These are phyloP conservation scores for Aspergillus hortae DNA, from an alignment of 2,329 filamentous ascomycete species.

Conservation along the genomic window DNA sequence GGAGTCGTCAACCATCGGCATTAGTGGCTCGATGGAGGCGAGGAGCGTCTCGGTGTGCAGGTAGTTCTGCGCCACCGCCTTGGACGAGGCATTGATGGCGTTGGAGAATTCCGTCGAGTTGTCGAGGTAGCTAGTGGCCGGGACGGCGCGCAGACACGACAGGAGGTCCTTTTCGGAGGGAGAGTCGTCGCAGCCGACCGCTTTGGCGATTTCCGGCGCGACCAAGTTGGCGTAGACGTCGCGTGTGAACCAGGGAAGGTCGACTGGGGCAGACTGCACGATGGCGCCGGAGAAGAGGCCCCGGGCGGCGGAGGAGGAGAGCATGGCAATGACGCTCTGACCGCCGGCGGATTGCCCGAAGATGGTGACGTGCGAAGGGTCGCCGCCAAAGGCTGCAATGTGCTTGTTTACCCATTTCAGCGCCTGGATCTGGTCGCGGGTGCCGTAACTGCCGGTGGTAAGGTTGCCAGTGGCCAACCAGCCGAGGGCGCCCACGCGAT, in stretches of 20 bases:
- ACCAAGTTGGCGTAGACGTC: constrained; percentile 20
- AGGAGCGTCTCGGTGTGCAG: constrained; percentile 16
- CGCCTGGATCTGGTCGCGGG: constrained; percentile 29
- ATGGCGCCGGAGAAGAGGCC: constrained; percentile 27
- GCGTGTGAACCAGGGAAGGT: constrained; percentile 26
- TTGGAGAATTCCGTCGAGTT: constrained; percentile 17
- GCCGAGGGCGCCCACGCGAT: constrained; percentile 29
- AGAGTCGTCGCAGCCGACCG: constrained; percentile 19
- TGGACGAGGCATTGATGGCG: constrained; percentile 7
- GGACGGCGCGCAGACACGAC: constrained; percentile 21
- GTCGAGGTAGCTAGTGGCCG: constrained; percentile 18
- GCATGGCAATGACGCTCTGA: constrained; percentile 47
- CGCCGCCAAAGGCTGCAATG: constrained; percentile 26
- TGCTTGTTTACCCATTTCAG: constrained; percentile 26
- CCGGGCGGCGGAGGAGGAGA: constrained; percentile 22
- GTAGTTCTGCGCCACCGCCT: constrained; percentile 11
- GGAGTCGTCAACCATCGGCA: constrained; percentile 26
- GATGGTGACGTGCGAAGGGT: constrained; percentile 30
- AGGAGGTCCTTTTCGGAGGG: constrained; percentile 11
- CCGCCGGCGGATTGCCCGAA: constrained; percentile 41
- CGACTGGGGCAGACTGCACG: constrained; percentile 23
- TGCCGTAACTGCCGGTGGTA: constrained; percentile 29
- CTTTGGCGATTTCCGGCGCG: constrained; percentile 17
- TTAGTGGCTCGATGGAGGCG: constrained; percentile 20
- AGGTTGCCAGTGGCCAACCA: constrained; percentile 36